Base-by-base conservation (phyloP, 225 moss, liverwort and hornwort genomes). In the Polytrichum commune region DNA sequence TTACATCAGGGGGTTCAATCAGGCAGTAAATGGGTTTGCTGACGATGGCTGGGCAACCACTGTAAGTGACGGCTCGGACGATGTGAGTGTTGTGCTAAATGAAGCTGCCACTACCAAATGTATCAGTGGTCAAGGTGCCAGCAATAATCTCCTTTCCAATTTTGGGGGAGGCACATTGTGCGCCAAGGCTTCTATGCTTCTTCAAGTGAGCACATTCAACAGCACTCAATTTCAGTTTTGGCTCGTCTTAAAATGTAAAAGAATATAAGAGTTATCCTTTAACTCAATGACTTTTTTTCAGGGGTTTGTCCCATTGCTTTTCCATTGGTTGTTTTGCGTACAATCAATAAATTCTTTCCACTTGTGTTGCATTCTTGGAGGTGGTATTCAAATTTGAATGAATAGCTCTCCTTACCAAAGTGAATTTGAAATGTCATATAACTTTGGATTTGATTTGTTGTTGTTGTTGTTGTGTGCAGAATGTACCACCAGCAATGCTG, bases 121-220 rank as follows among this genome's bases (percentile, higher is more conserved):
- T 63, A 76, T 91, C n/a, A 83, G 83, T 62, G 88, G 86, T 20
- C 84, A 80, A 65, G 69, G 72, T 46, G 65, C 77, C 24, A 54
- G 83, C 2, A 86, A 89, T 58, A 84, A 79, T 61, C 82, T 68
- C 5, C 61, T 91, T 27, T 87, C 77, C 27, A 79, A 79, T 54
- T 77, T 86, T 46, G 91, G 86, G 60, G 86, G 86, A 23, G 91
- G 91, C 54, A 91, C 87, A 24, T 69, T 89, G 53, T 91, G 89
- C 70, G 89, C 91, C 3, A 91, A 91, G 69, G 91, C 89, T 19
- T 91, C 91, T 72, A 91, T 91, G 91, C 74, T 89, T 23, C 75
- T 92, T 25, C 91, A 92, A 85, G 89, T 92, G 22, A 38, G 38
- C 13, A 38, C 13, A 38, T 10, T 38, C 38, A 38, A 38, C 0